phyloP scores from a whole-genome alignment of 495 filamentous ascomycete genomes.

The Penicillium argentinense region DNA sequence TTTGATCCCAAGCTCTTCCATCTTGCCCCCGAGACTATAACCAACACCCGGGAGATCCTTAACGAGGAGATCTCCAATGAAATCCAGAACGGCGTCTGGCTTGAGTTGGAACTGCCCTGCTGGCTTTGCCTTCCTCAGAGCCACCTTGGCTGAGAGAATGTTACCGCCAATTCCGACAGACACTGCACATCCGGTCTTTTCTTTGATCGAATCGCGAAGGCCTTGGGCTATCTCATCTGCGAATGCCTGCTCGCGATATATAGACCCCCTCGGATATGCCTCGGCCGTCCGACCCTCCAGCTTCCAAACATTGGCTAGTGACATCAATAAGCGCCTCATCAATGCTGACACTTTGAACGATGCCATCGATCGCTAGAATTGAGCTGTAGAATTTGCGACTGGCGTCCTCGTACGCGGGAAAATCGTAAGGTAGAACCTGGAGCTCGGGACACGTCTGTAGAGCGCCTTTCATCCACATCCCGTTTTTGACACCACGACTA shows the following conservation, averaged over 20 bases:
- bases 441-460: constrained; percentile 80
- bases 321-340: constrained; percentile 90
- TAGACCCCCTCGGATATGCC: constrained; percentile 67
- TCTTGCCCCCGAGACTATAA: constrained; percentile 74
- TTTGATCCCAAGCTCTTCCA: constrained; percentile 84
- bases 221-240: constrained; percentile 69
- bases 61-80: constrained; percentile 73
- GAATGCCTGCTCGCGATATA: constrained; percentile 78
- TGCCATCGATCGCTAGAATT: constrained; percentile 73
- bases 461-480: constrained; percentile 98
- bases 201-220: constrained; percentile 67
- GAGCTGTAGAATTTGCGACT: constrained; percentile 84
- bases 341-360: constrained; percentile 94
- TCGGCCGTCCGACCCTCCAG: constrained; percentile 66
- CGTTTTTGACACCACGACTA: constrained; percentile 84
- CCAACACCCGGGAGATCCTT: constrained; percentile 86
- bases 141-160: constrained; percentile 86
- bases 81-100: constrained; percentile 72
- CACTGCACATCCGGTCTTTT: constrained; percentile 77
- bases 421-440: constrained; percentile 88
- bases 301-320: constrained; percentile 62
- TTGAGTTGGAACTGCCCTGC: constrained; percentile 88
- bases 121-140: constrained; percentile 88
- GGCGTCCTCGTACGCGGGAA: constrained; percentile 89
- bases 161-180: constrained; percentile 95